These are phyloP conservation scores for Umbelopsis sp. DNA, from an alignment of 192 early-diverging fungal species.

Conservation along the genomic window DNA sequence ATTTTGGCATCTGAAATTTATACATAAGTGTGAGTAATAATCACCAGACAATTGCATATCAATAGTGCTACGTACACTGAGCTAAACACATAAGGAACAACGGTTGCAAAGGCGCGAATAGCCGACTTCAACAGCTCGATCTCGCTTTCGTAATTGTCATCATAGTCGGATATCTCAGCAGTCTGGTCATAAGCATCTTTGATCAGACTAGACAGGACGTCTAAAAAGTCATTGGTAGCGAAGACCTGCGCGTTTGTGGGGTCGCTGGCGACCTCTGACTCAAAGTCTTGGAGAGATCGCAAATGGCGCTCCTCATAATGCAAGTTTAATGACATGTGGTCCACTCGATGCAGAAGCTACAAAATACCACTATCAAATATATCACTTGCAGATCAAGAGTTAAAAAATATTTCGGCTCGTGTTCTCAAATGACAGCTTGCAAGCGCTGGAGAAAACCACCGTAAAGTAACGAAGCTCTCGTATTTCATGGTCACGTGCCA, in stretches of 20 bases:
- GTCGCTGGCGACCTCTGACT: conserved; percentile 27
- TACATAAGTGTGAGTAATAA: background rate
- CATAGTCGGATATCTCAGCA: background rate
- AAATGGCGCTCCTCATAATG: conserved; percentile 15
- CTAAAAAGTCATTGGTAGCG: conserved; percentile 38
- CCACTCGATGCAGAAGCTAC: background rate
- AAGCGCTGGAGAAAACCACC: no score
- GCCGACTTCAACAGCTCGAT: conserved; percentile 25
- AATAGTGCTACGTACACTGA: conserved; percentile 34
- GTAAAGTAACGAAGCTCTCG: no score
- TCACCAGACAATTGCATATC: background rate
- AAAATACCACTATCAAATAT: background rate
- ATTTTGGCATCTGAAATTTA: conserved; percentile 37
- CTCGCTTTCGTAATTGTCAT: conserved; percentile 14
- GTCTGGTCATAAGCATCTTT: conserved; percentile 6
- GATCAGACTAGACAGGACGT: conserved; percentile 26
- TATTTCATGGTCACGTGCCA: background rate
- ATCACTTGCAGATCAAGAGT: background rate
- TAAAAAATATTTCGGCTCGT: no score
- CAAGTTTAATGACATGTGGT: background rate
- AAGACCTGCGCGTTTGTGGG: conserved; percentile 27
- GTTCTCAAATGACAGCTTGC: no score
- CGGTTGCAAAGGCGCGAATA: conserved; percentile 35
- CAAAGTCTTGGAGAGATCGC: conserved; percentile 28
- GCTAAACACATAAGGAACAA: conserved; percentile 31